These are phyloP conservation scores for Gaeumannomyces tritici DNA, from an alignment of 2,329 filamentous ascomycete genomes.

Conservation along the genomic window DNA sequence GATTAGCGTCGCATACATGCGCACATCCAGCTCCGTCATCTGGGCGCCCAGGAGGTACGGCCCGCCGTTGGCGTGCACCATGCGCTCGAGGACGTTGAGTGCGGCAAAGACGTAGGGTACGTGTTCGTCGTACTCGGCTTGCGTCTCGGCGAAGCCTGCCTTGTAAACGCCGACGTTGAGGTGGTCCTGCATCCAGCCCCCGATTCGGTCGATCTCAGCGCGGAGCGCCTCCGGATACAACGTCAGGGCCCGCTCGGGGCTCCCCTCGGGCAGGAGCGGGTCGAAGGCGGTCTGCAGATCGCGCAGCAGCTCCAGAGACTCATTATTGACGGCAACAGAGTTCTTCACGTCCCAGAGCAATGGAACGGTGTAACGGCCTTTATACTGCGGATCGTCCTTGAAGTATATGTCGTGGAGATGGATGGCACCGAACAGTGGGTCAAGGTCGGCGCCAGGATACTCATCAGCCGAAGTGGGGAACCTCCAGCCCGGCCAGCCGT, in stretches of 20 bases:
- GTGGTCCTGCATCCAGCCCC: constrained; percentile 42
- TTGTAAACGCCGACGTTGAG: constrained; percentile 54
- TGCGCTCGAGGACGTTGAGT: constrained; percentile 47
- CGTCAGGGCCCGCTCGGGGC: constrained; percentile 26
- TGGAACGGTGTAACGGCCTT: constrained; percentile 51
- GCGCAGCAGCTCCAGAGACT: constrained; percentile 47
- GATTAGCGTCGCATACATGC: constrained; percentile 47
- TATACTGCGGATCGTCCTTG: constrained; percentile 47
- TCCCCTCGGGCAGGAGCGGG: constrained; percentile 27
- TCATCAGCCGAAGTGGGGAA: constrained; percentile 42
- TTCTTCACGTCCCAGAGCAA: constrained; percentile 52
- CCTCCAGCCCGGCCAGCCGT: constrained; percentile 54
- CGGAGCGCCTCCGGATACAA: constrained; percentile 43
- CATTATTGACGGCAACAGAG: constrained; percentile 49
- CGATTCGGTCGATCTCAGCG: constrained; percentile 39
- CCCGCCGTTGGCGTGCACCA: constrained; percentile 21
- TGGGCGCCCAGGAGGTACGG: constrained; percentile 45
- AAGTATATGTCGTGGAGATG: constrained; percentile 57
- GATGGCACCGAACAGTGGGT: constrained; percentile 46
- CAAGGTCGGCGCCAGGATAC: constrained; percentile 50
- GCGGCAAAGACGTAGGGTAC: constrained; percentile 47
- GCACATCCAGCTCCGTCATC: constrained; percentile 50
- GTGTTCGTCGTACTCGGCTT: constrained; percentile 44
- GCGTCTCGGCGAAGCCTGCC: constrained; percentile 46
- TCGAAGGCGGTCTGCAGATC: constrained; percentile 49